Evolutionary conservation across 441 rosid species (phyloP).

Genomic region (Populus tomentosa): DNA sequence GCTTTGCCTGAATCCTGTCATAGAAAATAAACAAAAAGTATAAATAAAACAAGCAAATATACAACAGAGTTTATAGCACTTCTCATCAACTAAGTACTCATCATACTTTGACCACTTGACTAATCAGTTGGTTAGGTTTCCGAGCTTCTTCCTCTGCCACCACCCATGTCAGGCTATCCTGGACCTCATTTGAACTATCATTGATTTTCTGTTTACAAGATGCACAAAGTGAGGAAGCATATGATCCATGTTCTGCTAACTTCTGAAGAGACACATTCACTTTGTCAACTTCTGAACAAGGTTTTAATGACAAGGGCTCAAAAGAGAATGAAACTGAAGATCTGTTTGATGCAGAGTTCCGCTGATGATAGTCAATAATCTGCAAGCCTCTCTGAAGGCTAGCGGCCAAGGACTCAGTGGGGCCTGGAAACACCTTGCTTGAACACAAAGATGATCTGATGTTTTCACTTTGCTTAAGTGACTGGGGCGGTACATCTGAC

Average conservation of each 20-base stretch:
- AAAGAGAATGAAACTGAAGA: conserved; percentile 76
- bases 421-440: conserved; percentile 60
- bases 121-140: conserved; percentile 4
- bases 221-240: conserved; percentile 48
- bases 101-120: conserved; percentile 24
- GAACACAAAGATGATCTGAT: conserved; percentile 63
- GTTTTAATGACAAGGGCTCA: conserved; percentile 64
- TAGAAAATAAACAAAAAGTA: conserved; percentile 10
- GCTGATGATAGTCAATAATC: conserved; percentile 69
- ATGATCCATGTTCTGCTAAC: conserved; percentile 32
- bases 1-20: conserved; percentile 39
- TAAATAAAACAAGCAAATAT: not conserved
- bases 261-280: conserved; percentile 46
- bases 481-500: conserved; percentile 24
- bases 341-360: conserved; percentile 45
- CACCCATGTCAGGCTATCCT: conserved; percentile 42
- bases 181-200: conserved; percentile 25
- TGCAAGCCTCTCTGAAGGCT: conserved; percentile 91
- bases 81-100: not conserved
- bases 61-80: not conserved
- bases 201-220: conserved; percentile 61
- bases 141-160: conserved; percentile 32
- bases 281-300: conserved; percentile 51
- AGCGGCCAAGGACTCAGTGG: conserved; percentile 82
- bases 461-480: conserved; percentile 48